Evolutionary conservation across 768 basidiomycete species (phyloP).

Genomic region (Pholiota microspora): DNA sequence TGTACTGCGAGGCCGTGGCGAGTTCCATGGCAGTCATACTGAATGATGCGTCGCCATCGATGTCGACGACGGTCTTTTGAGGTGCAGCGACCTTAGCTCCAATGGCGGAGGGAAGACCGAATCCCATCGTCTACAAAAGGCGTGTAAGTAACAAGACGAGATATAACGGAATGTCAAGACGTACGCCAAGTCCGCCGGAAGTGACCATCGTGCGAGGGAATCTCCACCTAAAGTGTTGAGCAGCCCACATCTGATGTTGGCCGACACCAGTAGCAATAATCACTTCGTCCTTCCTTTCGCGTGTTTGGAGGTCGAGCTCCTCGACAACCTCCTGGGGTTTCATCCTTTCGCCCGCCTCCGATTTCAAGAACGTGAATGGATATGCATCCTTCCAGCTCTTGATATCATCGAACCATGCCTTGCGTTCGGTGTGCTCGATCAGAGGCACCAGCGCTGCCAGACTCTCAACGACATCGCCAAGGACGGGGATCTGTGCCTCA

Average conservation of each 20-base stretch:
- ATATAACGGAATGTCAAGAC: slow-evolving; percentile 28
- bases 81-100: slow-evolving; percentile 97
- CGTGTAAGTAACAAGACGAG: slow-evolving; percentile 5
- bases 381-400: slow-evolving; percentile 81
- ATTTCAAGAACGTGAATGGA: slow-evolving; percentile 86
- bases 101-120: slow-evolving; percentile 90
- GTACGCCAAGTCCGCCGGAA: slow-evolving; percentile 90
- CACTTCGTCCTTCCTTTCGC: slow-evolving; percentile 80
- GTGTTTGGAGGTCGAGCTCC: slow-evolving; percentile 83
- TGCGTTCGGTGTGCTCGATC: slow-evolving; percentile 62
- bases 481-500: slow-evolving; percentile 88
- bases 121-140: slow-evolving; percentile 86
- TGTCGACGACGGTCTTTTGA: slow-evolving; percentile 89
- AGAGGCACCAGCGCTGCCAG: slow-evolving; percentile 79
- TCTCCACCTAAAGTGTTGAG: slow-evolving; percentile 90
- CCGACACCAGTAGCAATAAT: slow-evolving; percentile 94
- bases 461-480: slow-evolving; percentile 90
- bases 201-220: slow-evolving; percentile 87
- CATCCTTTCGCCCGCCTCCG: slow-evolving; percentile 61
- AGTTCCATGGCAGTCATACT: slow-evolving; percentile 99
- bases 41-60: slow-evolving; percentile 98
- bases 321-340: slow-evolving; percentile 98
- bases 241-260: slow-evolving; percentile 99
- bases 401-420: slow-evolving; percentile 83
- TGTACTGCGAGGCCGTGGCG: slow-evolving; percentile 85